Conservation (phyloP, 2,329 filamentous ascomycete genomes). For the Aspergillus proliferans region DNA sequence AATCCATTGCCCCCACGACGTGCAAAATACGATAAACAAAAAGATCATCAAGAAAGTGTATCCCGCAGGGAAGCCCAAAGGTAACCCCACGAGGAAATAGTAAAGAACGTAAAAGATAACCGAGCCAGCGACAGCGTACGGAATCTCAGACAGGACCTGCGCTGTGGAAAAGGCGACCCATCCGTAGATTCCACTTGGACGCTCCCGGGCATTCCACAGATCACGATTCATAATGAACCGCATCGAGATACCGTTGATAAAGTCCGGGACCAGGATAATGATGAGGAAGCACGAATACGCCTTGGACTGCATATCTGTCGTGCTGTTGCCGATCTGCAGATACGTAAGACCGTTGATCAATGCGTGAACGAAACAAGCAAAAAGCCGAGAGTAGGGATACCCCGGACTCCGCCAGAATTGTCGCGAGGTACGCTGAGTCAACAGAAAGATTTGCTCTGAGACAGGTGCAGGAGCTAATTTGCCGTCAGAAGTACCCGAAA, state of each 20-base stretch:
- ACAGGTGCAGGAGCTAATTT: conserved; percentile 45
- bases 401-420: conserved; percentile 67
- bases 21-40: conserved; percentile 65
- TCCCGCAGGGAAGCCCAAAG: conserved; percentile 56
- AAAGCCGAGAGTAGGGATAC: conserved; percentile 68
- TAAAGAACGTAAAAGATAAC: conserved; percentile 63
- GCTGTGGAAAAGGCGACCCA: conserved; percentile 66
- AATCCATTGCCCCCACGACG: conserved; percentile 72
- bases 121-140: conserved; percentile 55
- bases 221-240: conserved; percentile 65
- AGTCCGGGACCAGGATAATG: conserved; percentile 57
- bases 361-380: conserved; percentile 59
- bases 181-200: conserved; percentile 63
- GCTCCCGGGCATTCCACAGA: conserved; percentile 63
- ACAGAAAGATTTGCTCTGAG: conserved; percentile 53
- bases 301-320: conserved; percentile 61
- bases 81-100: conserved; percentile 66
- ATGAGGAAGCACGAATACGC: conserved; percentile 64
- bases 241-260: conserved; percentile 64
- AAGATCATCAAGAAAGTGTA: conserved; percentile 69
- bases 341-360: conserved; percentile 71
- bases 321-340: conserved; percentile 57
- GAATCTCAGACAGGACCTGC: conserved; percentile 63
- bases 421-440: conserved; percentile 62
- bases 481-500: conserved; percentile 11